Evolutionary conservation across 495 filamentous ascomycete species (phyloP), one percentile per base, ranked within the genome.

Genomic region (Penicillium atrosanguineum): DNA sequence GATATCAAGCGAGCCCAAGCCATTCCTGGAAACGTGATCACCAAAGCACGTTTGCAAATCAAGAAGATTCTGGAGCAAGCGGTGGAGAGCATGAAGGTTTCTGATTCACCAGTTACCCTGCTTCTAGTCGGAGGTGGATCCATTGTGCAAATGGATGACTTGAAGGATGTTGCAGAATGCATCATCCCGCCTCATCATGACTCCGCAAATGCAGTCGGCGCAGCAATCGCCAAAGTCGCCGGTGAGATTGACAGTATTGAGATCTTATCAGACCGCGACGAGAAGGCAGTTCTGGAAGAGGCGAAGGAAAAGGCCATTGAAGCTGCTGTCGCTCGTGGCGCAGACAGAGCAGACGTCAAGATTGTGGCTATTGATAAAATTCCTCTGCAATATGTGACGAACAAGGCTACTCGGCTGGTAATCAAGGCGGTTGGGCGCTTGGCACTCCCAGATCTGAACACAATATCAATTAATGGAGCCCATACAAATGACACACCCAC

Each of bases 171-270:
- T 11, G 48, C 50, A 15, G 46, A 64, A 41, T 58, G 46, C 37
- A 51, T 64, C 11, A 58, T 55, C 20, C 60, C 63, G 6, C 57
- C 60, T 19, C 46, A 72, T 70, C 47, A 72, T 66, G 71, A 69
- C 31, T 73, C 78, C 7, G 80, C 79, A 5, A 83, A 83, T 59
- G 79, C 80, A 4, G 77, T 83, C 21, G 80, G 80, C 11, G 79
- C 80, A 15, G 81, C 81, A 0, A 79, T 74, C 55, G 54, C 77
- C 14, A 73, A 76, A 49, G 77, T 82, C 21, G 74, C 72, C 21
- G 79, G 74, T 4, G 73, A 71, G 8, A 66, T 78, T 15, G 77
- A 80, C 55, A 66, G 73, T 18, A 70, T 80, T 40, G 64, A 72
- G 55, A 69, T 67, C n/a, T 60, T 71, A 5, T 63, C 52, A 29